Conservation (phyloP, 345 rosid species). For the Diplotaxis tenuifolia region DNA sequence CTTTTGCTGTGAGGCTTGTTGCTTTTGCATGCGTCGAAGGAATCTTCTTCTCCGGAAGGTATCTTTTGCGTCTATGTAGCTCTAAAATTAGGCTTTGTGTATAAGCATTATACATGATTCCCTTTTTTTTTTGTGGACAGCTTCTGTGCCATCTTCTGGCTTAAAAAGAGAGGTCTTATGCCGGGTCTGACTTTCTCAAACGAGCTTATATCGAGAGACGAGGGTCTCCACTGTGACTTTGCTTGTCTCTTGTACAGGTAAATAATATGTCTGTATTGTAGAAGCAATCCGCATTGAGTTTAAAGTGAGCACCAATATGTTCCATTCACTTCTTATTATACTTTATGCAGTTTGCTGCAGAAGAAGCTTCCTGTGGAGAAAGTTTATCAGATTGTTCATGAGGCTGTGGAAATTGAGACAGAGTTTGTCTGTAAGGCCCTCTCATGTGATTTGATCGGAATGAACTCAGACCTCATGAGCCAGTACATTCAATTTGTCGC, state of each 20-base stretch:
- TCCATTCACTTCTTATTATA: not conserved
- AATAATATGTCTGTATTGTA: not conserved
- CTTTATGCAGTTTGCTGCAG: constrained; percentile 53
- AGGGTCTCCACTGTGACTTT: constrained; percentile 93
- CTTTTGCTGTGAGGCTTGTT: constrained; percentile 76
- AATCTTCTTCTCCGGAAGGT: constrained; percentile 95
- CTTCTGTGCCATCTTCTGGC: constrained; percentile 96
- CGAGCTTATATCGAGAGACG: constrained; percentile 92
- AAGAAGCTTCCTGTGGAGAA: constrained; percentile 59
- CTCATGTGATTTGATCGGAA: constrained; percentile 86
- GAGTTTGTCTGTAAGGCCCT: constrained; percentile 90
- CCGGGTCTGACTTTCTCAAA: constrained; percentile 94
- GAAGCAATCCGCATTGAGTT: not conserved
- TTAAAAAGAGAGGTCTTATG: constrained; percentile 94
- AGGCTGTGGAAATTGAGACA: constrained; percentile 86
- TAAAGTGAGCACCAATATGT: not conserved
- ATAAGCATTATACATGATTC: constrained; percentile 13
- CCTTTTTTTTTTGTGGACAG: constrained; percentile 42
- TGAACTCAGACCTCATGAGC: constrained; percentile 86
- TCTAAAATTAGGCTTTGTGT: not conserved
- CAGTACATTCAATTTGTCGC: constrained; percentile 90
- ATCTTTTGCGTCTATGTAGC: not conserved
- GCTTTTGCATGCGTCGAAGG: constrained; percentile 94
- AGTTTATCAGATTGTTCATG: constrained; percentile 62
- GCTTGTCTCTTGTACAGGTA: constrained; percentile 91